These are phyloP conservation scores for Cucurbita pepo DNA, from an alignment of 306 rosid species.

Conservation along the genomic window DNA sequence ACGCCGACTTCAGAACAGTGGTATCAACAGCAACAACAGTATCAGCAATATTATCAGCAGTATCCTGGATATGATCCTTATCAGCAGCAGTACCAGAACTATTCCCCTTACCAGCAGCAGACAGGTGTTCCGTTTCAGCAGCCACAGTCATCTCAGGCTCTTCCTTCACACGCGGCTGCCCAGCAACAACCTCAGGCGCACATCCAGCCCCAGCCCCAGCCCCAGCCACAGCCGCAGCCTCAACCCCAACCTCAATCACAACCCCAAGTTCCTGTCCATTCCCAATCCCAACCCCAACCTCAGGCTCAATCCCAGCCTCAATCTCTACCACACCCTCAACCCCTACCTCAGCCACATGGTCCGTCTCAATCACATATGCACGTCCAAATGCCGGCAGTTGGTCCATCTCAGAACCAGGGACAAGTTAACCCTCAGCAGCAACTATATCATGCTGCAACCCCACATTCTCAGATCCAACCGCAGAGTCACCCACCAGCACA, in stretches of 20 bases:
- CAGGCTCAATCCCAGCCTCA: conserved; percentile 29
- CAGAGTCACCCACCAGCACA: conserved; percentile 41
- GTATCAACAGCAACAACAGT: conserved; percentile 80
- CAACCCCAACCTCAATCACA: conserved; percentile 13
- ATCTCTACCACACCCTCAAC: conserved; percentile 12
- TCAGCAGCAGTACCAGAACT: conserved; percentile 82
- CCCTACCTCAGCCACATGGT: conserved; percentile 27
- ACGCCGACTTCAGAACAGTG: conserved; percentile 63
- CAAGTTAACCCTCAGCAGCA: conserved; percentile 51
- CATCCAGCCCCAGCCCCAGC: conserved; percentile 19
- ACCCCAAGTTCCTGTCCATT: conserved; percentile 7
- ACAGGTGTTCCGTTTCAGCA: conserved; percentile 42
- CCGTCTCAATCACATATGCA: conserved; percentile 13
- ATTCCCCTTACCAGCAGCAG: conserved; percentile 71
- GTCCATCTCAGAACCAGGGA: conserved; percentile 52
- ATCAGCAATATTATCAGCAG: conserved; percentile 86
- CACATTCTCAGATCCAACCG: conserved; percentile 38
- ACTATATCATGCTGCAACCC: conserved; percentile 29
- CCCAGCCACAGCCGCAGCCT: conserved; percentile 16
- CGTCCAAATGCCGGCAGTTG: conserved; percentile 17
- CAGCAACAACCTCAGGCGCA: conserved; percentile 27
- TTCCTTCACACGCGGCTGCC: conserved; percentile 14
- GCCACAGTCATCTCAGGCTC: conserved; percentile 31
- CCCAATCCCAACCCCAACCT: conserved; percentile 29
- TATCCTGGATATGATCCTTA: conserved; percentile 82